These are phyloP conservation scores for Phialemonium atrogriseum DNA, from an alignment of 2,329 filamentous ascomycete genomes.

Conservation along the genomic window DNA sequence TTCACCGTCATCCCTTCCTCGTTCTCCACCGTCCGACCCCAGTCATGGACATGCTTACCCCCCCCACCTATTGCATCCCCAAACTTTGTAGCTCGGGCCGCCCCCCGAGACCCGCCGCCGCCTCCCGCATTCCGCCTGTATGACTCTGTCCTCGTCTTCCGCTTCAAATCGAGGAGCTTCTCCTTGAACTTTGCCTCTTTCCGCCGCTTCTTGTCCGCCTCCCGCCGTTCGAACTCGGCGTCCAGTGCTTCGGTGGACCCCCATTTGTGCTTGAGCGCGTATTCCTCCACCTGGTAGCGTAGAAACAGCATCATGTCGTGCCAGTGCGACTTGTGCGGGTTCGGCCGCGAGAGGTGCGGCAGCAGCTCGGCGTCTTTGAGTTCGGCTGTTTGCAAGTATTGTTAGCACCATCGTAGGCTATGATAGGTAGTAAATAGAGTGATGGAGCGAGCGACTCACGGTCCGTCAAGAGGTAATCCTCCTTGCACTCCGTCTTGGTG, in stretches of 20 bases:
- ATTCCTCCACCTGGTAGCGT: conserved; percentile 88
- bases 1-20: conserved; percentile 71
- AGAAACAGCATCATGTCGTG: conserved; percentile 99
- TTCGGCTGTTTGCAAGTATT: conserved; percentile 62
- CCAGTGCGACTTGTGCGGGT: conserved; percentile 93
- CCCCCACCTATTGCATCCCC: conserved; percentile 64
- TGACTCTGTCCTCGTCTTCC: conserved; percentile 84
- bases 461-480: conserved; percentile 93
- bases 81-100: conserved; percentile 49
- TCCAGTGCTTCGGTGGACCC: conserved; percentile 79
- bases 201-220: conserved; percentile 69
- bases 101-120: conserved; percentile 26
- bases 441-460: conserved; percentile 42
- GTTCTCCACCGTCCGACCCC: conserved; percentile 62
- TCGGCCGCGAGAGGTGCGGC: conserved; percentile 80
- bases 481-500: conserved; percentile 92
- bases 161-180: conserved; percentile 84
- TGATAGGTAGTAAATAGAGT: background rate
- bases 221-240: conserved; percentile 75
- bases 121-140: conserved; percentile 63
- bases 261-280: conserved; percentile 87
- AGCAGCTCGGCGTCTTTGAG: conserved; percentile 81
- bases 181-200: conserved; percentile 90
- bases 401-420: conserved; percentile 5
- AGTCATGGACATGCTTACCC: conserved; percentile 82